Percentiles rank a stretch among this genome's conserved stretches.
Conservation (phyloP, 805 yeast species). For the Candida coquimbonensis region DNA sequence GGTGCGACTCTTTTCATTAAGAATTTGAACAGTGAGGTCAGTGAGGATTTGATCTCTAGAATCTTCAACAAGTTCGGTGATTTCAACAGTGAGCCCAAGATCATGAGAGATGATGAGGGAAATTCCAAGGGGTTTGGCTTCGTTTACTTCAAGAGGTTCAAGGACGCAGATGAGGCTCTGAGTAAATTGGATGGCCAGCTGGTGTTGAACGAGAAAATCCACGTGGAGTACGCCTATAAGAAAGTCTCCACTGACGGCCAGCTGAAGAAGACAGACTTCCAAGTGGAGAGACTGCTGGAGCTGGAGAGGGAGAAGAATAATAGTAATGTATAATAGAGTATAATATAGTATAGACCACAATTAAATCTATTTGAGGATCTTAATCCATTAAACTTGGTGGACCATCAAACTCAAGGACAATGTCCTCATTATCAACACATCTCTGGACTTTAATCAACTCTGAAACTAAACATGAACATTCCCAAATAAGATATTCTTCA, state of each 20-base stretch:
- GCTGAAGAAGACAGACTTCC: constrained; percentile 63
- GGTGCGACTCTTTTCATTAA: constrained; percentile 70
- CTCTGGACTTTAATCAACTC: too few species aligned
- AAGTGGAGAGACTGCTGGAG: constrained; percentile 66
- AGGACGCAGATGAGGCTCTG: constrained; percentile 65
- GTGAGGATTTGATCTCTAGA: constrained; percentile 44
- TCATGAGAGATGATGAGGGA: constrained; percentile 42
- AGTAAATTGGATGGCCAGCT: constrained; percentile 59
- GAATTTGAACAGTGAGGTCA: constrained; percentile 60
- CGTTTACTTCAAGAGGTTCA: constrained; percentile 56
- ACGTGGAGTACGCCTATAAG: constrained; percentile 62
- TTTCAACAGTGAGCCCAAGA: constrained; percentile 40
- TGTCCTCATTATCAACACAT: too few species aligned
- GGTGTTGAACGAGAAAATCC: constrained; percentile 58
- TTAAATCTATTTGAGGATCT: too few species aligned
- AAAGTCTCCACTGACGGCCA: constrained; percentile 13
- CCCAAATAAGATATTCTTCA: too few species aligned
- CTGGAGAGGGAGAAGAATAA: constrained; percentile 45
- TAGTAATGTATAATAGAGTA: too few species aligned
- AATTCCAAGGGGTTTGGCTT: constrained; percentile 60
- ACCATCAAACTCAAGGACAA: too few species aligned
- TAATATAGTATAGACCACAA: too few species aligned
- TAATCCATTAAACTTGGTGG: too few species aligned
- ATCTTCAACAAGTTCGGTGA: constrained; percentile 61
- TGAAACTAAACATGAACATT: not conserved